Evolutionary conservation across 2,329 filamentous ascomycete species (phyloP), one percentile per base, ranked within the genome.

Genomic region (Periconia sp.): DNA sequence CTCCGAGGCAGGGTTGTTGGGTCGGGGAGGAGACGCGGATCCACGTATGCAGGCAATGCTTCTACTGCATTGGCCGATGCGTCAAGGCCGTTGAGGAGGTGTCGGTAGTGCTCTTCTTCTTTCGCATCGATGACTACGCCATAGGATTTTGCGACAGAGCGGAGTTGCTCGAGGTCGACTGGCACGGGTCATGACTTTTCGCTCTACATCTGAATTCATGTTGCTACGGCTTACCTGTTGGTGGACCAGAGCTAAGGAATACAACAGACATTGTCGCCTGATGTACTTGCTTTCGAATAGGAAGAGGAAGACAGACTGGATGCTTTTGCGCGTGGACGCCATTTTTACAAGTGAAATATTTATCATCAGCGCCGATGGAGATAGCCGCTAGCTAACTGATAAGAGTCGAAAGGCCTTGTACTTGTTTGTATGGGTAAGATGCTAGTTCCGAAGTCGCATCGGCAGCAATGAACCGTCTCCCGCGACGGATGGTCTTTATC

Each of bases 1-100:
- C 18, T 51, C 22, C 56, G 43, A 3, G 57, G 57, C 3, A 58
- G 39, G 2, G 57, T 57, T 11, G 29, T 31, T 13, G 52, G 43
- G 16, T 54, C 48, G 7, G 51, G 49, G 16, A 47, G 37, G 15
- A 60, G 48, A 13, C 55, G 45, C 21, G 57, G 57, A 26, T 60
- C 55, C 12, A 43, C 44, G 29, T 60, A 60, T 13, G 39, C 43
- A 11, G 57, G 53, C 12, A 58, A 39, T 8, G 42, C 25, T 3
- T 43, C 42, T n/a, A 58, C 47, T n/a, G 42, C 48, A 4, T 35
- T 18, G 4, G 47, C 31, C 4, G 57, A 53, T 4, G 57, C 57
- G 26, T 60, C 57, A 9, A 60, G 45, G 5, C 55, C 54, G 32
- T 58, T 60, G 23, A 60, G 45, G 5, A 60, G 47, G 22, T 57